A percentile compares a stretch with the other conserved stretches of the same genome.
These are phyloP conservation scores for Spergularia marina DNA, from an alignment of 148 eudicot genomes.

Conservation along the genomic window DNA sequence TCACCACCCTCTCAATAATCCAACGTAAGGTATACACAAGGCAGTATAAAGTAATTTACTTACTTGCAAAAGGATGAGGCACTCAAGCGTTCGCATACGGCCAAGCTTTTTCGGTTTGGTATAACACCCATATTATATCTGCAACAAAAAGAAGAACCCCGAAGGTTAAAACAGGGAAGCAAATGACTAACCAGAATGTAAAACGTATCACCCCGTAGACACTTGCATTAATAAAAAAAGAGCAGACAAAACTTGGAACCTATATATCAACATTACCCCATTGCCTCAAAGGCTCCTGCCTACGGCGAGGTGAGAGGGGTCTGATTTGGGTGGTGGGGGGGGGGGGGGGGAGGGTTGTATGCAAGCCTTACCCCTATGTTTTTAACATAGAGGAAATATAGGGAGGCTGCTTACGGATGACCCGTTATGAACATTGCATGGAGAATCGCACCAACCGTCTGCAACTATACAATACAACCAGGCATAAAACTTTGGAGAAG, in stretches of 20 bases:
- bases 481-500: not conserved
- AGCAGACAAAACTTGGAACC: not conserved
- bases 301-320: too few relatives aligned
- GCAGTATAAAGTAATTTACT: slow-evolving; percentile 11
- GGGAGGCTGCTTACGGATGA: too few relatives aligned
- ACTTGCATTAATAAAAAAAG: not conserved
- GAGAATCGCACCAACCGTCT: too few relatives aligned
- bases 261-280: too few relatives aligned
- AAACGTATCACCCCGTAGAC: not conserved
- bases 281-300: too few relatives aligned
- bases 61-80: slow-evolving; percentile 86
- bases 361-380: too few relatives aligned
- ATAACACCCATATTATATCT: slow-evolving; percentile 96
- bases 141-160: slow-evolving; percentile 17
- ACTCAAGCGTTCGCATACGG: slow-evolving; percentile 63
- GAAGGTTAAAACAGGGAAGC: not conserved
- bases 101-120: slow-evolving; percentile 70
- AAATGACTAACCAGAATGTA: not conserved
- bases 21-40: slow-evolving; percentile 2
- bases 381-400: too few relatives aligned
- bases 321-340: too few relatives aligned
- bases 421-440: too few relatives aligned
- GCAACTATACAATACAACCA: not conserved
- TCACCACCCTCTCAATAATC: not conserved
- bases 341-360: too few relatives aligned